Base-by-base conservation (phyloP, 129 eudicot genomes). In the Erigeron canadensis region DNA sequence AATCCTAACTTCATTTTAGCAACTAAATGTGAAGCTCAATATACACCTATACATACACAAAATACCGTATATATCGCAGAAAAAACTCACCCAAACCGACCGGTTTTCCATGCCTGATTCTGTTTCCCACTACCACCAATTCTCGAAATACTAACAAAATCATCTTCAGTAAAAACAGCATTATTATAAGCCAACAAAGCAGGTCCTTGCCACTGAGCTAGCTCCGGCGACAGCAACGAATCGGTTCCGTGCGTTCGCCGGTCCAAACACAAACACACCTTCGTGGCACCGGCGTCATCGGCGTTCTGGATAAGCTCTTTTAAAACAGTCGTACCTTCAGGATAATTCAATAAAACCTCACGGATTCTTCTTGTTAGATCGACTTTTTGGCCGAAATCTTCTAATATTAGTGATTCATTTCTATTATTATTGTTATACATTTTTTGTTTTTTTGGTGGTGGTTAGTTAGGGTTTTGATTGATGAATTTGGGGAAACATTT, bases 231-330 rank as follows among this genome's bases (percentile, higher is more conserved):
- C 18, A 94, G 58, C 55, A 90, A 74, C 2, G 96, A 89, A 34
- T 66, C 64, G 9, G 77, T 65, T 17, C 81, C 86, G 62, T 94
- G 99, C 3, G 70, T 17, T 54, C 99, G 73, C 6, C 93, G 90
- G 81, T 94, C 99, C 51, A 94, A 79, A 72, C 99, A 94, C 19
- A 94, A 84, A 63, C 84, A 75, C 58, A 94, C 93, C 38, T 75
- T 86, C 71, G 97, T 94, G 39, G 99, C 99, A n/a, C 97, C 99
- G 68, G 99, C 99, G 28, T 94, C 99, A n/a, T 94, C 99, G 42
- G 99, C 99, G 80, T 94, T 94, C 82, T 94, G 99, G 40, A 94
- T 86, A 1, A 94, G 89, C 64, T 94, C 99, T 74, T 90, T 94
- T n/a, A 94, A 70, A 2, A 94, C 97, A 18, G 99, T 94, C 3